phyloP scores from a whole-genome alignment of 2,329 filamentous ascomycete genomes.

The Aspergillus sp. region DNA sequence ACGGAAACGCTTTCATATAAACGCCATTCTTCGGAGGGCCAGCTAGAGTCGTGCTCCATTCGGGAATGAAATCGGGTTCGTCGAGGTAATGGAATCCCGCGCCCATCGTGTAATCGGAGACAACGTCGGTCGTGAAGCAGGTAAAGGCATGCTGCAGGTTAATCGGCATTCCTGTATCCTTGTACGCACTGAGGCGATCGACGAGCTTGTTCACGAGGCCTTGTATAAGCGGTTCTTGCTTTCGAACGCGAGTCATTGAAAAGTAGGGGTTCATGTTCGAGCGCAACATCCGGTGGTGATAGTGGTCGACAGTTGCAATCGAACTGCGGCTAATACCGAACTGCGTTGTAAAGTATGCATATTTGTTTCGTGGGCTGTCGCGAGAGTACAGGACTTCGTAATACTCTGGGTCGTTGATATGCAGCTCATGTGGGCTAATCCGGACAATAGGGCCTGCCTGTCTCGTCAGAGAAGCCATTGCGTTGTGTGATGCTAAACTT shows the following conservation, averaged over 20 bases:
- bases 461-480: neutral
- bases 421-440: slow-evolving; percentile 28
- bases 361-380: slow-evolving; percentile 19
- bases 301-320: slow-evolving; percentile 18
- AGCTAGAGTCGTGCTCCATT: slow-evolving; percentile 25
- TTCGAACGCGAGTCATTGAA: slow-evolving; percentile 20
- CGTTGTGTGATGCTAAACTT: neutral
- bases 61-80: slow-evolving; percentile 23
- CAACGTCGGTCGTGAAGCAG: slow-evolving; percentile 44
- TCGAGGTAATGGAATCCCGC: slow-evolving; percentile 25
- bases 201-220: slow-evolving; percentile 21
- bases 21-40: slow-evolving; percentile 16
- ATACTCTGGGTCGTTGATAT: slow-evolving; percentile 31
- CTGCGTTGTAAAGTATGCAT: slow-evolving; percentile 12
- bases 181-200: slow-evolving; percentile 17
- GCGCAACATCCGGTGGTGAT: slow-evolving; percentile 20
- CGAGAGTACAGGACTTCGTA: slow-evolving; percentile 21
- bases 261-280: slow-evolving; percentile 23
- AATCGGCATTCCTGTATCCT: slow-evolving; percentile 7
- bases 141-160: slow-evolving; percentile 30
- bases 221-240: slow-evolving; percentile 18
- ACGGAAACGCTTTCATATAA: slow-evolving; percentile 15
- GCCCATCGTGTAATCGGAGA: slow-evolving; percentile 41
- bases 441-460: slow-evolving; percentile 18
- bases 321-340: slow-evolving; percentile 9